phyloP scores from a whole-genome alignment of 108 stramenopile species.

The Cylindrotheca closterium region DNA sequence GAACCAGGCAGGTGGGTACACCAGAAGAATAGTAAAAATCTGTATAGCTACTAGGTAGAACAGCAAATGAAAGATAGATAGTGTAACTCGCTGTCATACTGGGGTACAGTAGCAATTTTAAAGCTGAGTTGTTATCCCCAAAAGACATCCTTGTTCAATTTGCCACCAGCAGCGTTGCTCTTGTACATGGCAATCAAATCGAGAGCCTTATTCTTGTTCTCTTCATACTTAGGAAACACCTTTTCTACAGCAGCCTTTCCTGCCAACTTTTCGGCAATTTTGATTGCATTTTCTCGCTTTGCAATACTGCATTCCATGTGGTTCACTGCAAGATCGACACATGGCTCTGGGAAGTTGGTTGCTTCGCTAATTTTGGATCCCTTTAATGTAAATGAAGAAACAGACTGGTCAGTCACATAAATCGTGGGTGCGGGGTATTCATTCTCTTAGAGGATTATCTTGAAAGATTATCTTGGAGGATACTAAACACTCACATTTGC shows the following conservation, averaged over 20 bases:
- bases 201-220: constrained; percentile 38
- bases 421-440: too few species aligned
- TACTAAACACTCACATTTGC: constrained; percentile 10
- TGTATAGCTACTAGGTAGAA: too few species aligned
- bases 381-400: too few species aligned
- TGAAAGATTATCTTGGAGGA: too few species aligned
- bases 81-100: too few species aligned
- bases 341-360: constrained; percentile 23
- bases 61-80: too few species aligned
- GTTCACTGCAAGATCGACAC: constrained; percentile 22
- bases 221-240: constrained; percentile 37
- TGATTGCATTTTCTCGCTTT: constrained; percentile 28
- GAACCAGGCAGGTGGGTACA: too few species aligned
- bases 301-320: constrained; percentile 34
- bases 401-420: neutral
- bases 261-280: constrained; percentile 23
- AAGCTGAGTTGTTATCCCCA: constrained; percentile 32
- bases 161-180: constrained; percentile 25
- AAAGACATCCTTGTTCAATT: constrained; percentile 23
- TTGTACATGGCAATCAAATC: constrained; percentile 40
- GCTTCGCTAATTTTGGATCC: constrained; percentile 2
- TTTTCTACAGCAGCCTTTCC: constrained; percentile 30
- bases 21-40: too few species aligned
- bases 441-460: too few species aligned
- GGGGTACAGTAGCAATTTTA: too few species aligned